Evolutionary conservation across 176 grass and related monocot genomes (phyloP).

Genomic region (Poa annua): DNA sequence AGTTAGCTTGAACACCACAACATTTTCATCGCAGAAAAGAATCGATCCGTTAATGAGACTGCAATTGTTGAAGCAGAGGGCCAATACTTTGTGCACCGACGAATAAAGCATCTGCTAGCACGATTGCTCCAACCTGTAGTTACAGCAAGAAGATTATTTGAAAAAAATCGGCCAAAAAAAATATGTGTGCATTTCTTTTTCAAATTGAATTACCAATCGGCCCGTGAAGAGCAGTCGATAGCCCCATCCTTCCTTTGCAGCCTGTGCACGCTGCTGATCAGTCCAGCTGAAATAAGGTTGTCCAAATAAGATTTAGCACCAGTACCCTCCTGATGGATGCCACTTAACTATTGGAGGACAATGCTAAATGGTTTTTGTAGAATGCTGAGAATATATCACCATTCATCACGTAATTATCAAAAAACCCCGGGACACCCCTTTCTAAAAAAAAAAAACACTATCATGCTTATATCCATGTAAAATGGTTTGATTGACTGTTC

Average conservation of each 20-base stretch:
- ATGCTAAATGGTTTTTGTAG: background rate
- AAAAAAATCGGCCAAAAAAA: background rate
- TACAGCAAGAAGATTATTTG: slow-evolving; percentile 6
- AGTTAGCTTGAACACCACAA: background rate
- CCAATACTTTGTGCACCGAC: slow-evolving; percentile 80
- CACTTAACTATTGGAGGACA: background rate
- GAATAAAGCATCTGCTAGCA: slow-evolving; percentile 77
- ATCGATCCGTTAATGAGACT: slow-evolving; percentile 36
- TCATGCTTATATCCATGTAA: background rate
- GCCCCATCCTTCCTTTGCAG: slow-evolving; percentile 73
- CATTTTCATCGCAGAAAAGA: background rate
- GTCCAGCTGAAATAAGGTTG: slow-evolving; percentile 70
- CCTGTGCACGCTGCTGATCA: slow-evolving; percentile 80
- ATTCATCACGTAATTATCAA: background rate
- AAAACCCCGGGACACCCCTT: too few relatives aligned
- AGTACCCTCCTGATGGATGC: background rate
- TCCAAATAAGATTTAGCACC: background rate
- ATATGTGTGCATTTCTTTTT: background rate
- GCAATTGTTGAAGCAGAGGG: slow-evolving; percentile 75
- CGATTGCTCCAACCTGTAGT: slow-evolving; percentile 70
- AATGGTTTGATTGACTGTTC: too few relatives aligned
- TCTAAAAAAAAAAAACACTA: too few relatives aligned
- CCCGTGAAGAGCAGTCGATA: slow-evolving; percentile 91
- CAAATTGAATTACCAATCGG: slow-evolving; percentile 63
- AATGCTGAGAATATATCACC: slow-evolving; percentile 6